Conservation (phyloP, 1,139 yeast species). For the Geotrichum cucujoidarum region DNA sequence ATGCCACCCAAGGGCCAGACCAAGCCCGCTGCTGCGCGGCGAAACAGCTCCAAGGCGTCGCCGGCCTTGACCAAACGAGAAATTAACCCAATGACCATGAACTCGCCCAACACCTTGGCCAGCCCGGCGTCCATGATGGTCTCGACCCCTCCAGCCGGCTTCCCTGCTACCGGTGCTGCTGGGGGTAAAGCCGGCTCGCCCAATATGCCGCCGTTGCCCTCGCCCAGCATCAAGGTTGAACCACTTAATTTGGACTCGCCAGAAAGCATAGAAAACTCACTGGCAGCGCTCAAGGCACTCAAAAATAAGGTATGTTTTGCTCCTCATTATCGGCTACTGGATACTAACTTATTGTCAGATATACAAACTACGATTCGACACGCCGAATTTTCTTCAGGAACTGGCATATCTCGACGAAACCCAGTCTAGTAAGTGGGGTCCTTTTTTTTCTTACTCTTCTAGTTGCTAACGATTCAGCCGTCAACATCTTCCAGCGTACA, state of each 20-base stretch:
- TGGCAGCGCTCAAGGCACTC: background rate
- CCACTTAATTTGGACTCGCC: conserved; percentile 9
- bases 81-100: background rate
- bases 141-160: conserved; percentile 6
- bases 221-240: background rate
- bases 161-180: background rate
- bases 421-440: conserved; percentile 17
- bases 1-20: conserved; percentile 9
- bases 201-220: background rate
- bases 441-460: background rate
- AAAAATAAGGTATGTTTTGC: conserved; percentile 1
- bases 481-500: conserved; percentile 16
- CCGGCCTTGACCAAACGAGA: conserved; percentile 6
- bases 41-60: conserved; percentile 8
- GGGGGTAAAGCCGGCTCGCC: background rate
- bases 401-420: conserved; percentile 28
- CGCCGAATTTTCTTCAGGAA: conserved; percentile 24
- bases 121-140: conserved; percentile 9
- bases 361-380: conserved; percentile 24
- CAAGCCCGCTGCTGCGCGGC: conserved; percentile 4
- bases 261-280: conserved; percentile 10
- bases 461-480: conserved; percentile 6
- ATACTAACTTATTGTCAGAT: conserved; percentile 15
- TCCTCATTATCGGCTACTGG: too few relatives aligned
- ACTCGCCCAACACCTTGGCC: conserved; percentile 1